Evolutionary conservation across 768 basidiomycete genomes (phyloP), one percentile per base, ranked within the genome.

Genomic region (Mycena belliarum): DNA sequence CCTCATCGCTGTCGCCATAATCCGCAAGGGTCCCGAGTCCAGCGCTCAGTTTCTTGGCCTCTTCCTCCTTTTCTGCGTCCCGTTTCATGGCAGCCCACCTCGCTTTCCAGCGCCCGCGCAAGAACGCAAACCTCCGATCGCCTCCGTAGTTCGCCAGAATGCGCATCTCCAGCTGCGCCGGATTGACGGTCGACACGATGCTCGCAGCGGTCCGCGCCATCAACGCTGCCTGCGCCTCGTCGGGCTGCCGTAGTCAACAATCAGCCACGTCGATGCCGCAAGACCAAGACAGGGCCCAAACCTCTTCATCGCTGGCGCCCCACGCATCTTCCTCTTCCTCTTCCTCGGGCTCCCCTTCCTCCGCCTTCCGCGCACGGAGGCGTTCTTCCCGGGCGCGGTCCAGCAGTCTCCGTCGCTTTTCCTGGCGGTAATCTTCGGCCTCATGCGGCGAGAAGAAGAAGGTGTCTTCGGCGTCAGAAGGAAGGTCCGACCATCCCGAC

Each of bases 71-170:
- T 32, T 74, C 76, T 6, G 72, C 77, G 48, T 76, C 80, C 23
- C 71, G 79, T 65, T 88, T 87, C 24, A 79, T 71, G 1, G 72
- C 65, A 28, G 72, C 72, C 93, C 93, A 96, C 5, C 79, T 75
- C 3, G 72, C 72, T 52, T 78, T 77, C 86, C 89, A 94, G 23
- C 90, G 75, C 2, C 93, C 93, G 32, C 85, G 80, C 43, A 96
- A 70, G 70, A 95, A 95, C 1, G 87, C 83, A 66, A 97, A 95
- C 7, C 90, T 81, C 43, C 76, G 74, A 68, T 96, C 93, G 14
- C 77, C 74, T 0, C 91, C 88, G 66, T 95, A 83, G 64, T 96
- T 93, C 11, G 94, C 87, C 16, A 96, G 76, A 64, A 97, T 94
- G 7, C 93, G 83, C 80, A 94, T 86, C 70, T 95, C 93, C 23